Conservation (phyloP, 2,329 filamentous ascomycete species). For the Ceratocystiopsis minuta region DNA sequence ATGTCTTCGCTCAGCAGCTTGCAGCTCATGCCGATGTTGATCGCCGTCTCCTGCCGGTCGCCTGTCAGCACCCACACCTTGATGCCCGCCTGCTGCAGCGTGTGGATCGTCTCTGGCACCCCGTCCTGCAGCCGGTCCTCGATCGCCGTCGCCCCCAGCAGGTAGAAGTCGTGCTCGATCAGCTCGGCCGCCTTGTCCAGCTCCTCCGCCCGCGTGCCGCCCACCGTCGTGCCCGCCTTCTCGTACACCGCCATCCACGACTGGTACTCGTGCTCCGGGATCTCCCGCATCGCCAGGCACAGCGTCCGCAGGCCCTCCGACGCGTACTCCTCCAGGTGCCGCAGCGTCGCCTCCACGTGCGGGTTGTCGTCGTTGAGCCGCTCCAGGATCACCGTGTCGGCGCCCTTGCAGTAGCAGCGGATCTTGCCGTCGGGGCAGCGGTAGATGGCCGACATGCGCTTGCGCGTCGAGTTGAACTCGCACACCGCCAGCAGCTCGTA, state of each 20-base stretch:
- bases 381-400: conserved; percentile 93
- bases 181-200: conserved; percentile 93
- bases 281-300: conserved; percentile 84
- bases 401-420: conserved; percentile 85
- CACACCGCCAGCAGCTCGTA: conserved; percentile 93
- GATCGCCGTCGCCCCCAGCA: conserved; percentile 90
- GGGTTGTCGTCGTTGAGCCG: conserved; percentile 69
- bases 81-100: conserved; percentile 87
- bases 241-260: conserved; percentile 82
- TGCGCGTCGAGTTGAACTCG: conserved; percentile 95
- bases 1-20: conserved; percentile 97
- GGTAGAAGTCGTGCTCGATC: conserved; percentile 78
- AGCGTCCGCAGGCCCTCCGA: conserved; percentile 89
- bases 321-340: conserved; percentile 96
- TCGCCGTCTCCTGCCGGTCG: conserved; percentile 93
- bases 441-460: conserved; percentile 96
- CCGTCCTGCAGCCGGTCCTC: conserved; percentile 95
- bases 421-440: conserved; percentile 92
- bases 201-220: conserved; percentile 83
- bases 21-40: conserved; percentile 99
- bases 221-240: conserved; percentile 72
- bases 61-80: conserved; percentile 98
- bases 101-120: conserved; percentile 95
- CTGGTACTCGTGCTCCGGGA: conserved; percentile 74
- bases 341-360: conserved; percentile 72